These are phyloP conservation scores for Celoporthe dispersa DNA, from an alignment of 2,329 filamentous ascomycete genomes.

Conservation along the genomic window DNA sequence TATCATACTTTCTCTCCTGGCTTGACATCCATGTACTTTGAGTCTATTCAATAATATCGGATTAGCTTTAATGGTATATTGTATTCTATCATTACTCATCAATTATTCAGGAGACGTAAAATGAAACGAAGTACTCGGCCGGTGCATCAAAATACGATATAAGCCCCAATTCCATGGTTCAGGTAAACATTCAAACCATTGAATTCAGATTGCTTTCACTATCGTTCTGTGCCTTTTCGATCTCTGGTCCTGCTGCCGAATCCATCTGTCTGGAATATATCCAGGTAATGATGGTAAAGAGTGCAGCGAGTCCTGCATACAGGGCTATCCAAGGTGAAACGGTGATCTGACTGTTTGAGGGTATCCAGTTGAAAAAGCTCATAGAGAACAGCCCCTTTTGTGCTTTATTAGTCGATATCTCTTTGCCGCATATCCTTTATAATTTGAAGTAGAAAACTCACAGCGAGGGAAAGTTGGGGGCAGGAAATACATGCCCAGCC, in stretches of 20 bases:
- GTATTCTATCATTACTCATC: too few species aligned
- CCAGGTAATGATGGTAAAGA: slow-evolving; percentile 24
- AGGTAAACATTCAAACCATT: not conserved
- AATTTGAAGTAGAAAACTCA: slow-evolving; percentile 19
- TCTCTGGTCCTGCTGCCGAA: not conserved
- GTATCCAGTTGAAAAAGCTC: slow-evolving; percentile 33
- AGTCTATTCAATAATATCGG: too few species aligned
- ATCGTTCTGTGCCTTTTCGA: not conserved
- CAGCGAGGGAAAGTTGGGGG: slow-evolving; percentile 34
- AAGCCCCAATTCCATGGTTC: too few species aligned
- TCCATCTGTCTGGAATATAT: not conserved
- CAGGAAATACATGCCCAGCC: slow-evolving; percentile 34
- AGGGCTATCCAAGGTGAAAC: slow-evolving; percentile 33
- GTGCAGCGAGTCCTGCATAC: slow-evolving; percentile 27
- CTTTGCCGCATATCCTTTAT: not conserved
- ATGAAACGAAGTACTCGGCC: too few species aligned
- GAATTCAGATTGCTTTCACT: too few species aligned
- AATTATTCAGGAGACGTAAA: too few species aligned
- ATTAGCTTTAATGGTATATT: too few species aligned
- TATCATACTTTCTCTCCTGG: too few species aligned
- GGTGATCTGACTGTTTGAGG: slow-evolving; percentile 27
- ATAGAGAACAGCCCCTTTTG: slow-evolving; percentile 33
- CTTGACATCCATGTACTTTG: too few species aligned
- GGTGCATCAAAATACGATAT: too few species aligned
- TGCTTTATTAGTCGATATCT: not conserved